These are phyloP conservation scores for Kalmanozyma brasiliensis DNA, from an alignment of 1,284 basidiomycete genomes.

Conservation along the genomic window DNA sequence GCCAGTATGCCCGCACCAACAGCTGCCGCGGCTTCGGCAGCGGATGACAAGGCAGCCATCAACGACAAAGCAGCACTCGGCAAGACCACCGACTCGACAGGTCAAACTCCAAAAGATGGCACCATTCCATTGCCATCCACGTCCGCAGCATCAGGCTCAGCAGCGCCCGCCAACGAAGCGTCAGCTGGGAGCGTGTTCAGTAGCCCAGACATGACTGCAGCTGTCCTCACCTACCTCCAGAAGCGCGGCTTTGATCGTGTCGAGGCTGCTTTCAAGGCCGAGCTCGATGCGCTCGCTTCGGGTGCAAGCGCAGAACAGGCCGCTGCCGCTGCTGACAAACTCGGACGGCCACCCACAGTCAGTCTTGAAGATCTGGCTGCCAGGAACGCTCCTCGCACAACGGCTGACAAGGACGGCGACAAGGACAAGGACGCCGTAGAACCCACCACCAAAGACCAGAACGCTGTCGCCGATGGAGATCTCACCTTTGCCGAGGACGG, in stretches of 20 bases:
- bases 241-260: slow-evolving; percentile 81
- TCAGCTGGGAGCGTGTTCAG: slow-evolving; percentile 36
- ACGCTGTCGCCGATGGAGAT: slow-evolving; percentile 20
- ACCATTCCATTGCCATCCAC: slow-evolving; percentile 16
- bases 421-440: slow-evolving; percentile 35
- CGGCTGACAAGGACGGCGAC: slow-evolving; percentile 60
- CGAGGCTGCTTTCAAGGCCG: slow-evolving; percentile 78
- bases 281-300: slow-evolving; percentile 71
- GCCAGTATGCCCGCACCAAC: slow-evolving; percentile 27
- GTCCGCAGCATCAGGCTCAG: slow-evolving; percentile 10
- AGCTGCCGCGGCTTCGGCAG: slow-evolving; percentile 18
- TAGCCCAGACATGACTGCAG: slow-evolving; percentile 45
- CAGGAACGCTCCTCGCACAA: slow-evolving; percentile 63
- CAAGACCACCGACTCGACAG: slow-evolving; percentile 22
- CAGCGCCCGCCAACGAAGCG: slow-evolving; percentile 23
- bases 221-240: slow-evolving; percentile 74
- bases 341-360: slow-evolving; percentile 72
- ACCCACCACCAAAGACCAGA: slow-evolving; percentile 16
- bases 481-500: slow-evolving; percentile 42
- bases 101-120: slow-evolving; percentile 30
- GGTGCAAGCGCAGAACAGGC: slow-evolving; percentile 47
- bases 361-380: slow-evolving; percentile 71
- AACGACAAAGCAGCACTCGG: slow-evolving; percentile 9
- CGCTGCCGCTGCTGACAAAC: slow-evolving; percentile 46
- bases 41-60: slow-evolving; percentile 27